Conservation (phyloP, 2,329 filamentous ascomycete species). For the Clonostachys byssicola region DNA sequence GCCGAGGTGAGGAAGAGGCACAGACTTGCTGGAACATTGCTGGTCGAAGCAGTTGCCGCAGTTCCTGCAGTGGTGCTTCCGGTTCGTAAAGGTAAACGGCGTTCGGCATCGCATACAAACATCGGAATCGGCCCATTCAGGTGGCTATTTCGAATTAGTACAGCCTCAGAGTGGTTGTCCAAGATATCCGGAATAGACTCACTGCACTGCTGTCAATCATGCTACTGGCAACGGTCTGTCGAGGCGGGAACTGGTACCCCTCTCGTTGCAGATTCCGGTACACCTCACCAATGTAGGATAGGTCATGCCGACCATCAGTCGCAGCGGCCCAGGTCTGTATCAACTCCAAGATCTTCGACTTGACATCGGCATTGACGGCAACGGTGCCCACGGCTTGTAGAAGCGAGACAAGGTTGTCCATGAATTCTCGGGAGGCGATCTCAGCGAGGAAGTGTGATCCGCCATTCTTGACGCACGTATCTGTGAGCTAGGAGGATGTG, state of each 20-base stretch:
- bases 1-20: slow-evolving; percentile 87
- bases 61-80: slow-evolving; percentile 97
- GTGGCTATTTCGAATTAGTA: slow-evolving; percentile 53
- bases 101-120: slow-evolving; percentile 98
- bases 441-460: slow-evolving; percentile 92
- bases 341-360: slow-evolving; percentile 84
- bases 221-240: slow-evolving; percentile 81
- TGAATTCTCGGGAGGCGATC: slow-evolving; percentile 94
- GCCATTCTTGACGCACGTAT: slow-evolving; percentile 98
- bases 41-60: slow-evolving; percentile 98
- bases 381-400: slow-evolving; percentile 73
- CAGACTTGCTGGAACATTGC: slow-evolving; percentile 84
- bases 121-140: slow-evolving; percentile 96
- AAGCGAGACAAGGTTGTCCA: slow-evolving; percentile 92
- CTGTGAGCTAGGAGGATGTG: slow-evolving; percentile 66
- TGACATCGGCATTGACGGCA: slow-evolving; percentile 80
- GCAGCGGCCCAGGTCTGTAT: slow-evolving; percentile 92
- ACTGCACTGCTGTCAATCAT: slow-evolving; percentile 98
- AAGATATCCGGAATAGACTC: slow-evolving; percentile 28
- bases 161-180: not conserved
- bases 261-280: slow-evolving; percentile 80
- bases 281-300: slow-evolving; percentile 83
- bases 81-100: slow-evolving; percentile 93
- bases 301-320: slow-evolving; percentile 77
- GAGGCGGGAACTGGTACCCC: slow-evolving; percentile 85